A percentile compares a stretch with the other conserved stretches of the same genome.
phyloP scores from a whole-genome alignment of 768 basidiomycete genomes.

The Glaciozyma martinii region DNA sequence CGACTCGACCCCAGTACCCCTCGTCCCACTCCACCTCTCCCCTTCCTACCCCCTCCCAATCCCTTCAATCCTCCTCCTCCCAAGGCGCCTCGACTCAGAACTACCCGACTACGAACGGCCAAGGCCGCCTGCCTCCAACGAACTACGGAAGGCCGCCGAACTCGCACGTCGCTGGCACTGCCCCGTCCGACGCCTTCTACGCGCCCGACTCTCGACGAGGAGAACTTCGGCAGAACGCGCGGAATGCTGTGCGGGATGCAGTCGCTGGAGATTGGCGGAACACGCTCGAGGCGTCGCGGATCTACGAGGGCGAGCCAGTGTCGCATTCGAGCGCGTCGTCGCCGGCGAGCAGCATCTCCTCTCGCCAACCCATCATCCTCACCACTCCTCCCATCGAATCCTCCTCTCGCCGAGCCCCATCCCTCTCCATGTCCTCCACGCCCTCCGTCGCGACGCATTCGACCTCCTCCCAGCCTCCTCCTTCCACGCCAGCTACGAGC shows the following conservation, averaged over 20 bases:
- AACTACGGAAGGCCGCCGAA: neutral
- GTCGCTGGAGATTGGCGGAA: neutral
- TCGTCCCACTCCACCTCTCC: no score
- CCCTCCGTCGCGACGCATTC: neutral
- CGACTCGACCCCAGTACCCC: neutral
- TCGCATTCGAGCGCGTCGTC: neutral
- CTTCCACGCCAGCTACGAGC: neutral
- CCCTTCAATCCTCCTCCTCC: no score
- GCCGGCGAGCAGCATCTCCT: neutral
- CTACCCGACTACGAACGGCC: no score
- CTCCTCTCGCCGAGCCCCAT: neutral
- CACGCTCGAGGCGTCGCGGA: neutral
- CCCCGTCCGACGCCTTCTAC: neutral
- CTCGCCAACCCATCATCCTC: constrained; percentile 18
- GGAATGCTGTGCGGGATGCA: neutral
- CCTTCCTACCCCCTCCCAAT: no score
- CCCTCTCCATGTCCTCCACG: neutral
- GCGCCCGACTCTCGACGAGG: neutral
- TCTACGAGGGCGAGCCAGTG: neutral
- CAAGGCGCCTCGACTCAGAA: no score
- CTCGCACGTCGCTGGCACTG: neutral
- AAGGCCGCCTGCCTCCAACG: no score
- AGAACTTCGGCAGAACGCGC: neutral
- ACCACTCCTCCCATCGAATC: constrained; percentile 16
- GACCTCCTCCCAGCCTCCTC: constrained; percentile 2